Percentiles rank a stretch among this genome's conserved stretches.
These are phyloP conservation scores for Chytriomyces confervae DNA, from an alignment of 192 early-diverging fungal genomes.

Conservation along the genomic window DNA sequence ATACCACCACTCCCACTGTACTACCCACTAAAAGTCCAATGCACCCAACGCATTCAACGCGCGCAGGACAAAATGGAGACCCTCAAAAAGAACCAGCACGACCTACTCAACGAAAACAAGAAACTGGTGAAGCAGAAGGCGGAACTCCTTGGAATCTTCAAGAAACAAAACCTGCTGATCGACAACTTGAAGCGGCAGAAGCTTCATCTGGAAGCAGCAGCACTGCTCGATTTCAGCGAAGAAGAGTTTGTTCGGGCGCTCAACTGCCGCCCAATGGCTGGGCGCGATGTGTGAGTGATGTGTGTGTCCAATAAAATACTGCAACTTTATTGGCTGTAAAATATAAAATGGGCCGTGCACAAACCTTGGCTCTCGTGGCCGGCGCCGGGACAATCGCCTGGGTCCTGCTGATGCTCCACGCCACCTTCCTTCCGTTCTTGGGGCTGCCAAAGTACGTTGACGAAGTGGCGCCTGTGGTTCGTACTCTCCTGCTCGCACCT, in stretches of 20 bases:
- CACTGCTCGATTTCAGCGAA: constrained; percentile 26
- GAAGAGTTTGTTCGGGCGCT: constrained; percentile 29
- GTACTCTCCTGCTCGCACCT: background rate
- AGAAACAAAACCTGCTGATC: constrained; percentile 60
- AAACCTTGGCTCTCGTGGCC: background rate
- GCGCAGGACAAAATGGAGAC: constrained; percentile 47
- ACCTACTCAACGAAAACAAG: constrained; percentile 53
- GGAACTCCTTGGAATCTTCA: constrained; percentile 57
- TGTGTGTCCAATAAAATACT: background rate
- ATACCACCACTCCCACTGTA: no score
- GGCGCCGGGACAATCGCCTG: background rate
- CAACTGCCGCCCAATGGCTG: constrained; percentile 36
- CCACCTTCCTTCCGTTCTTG: constrained; percentile 4
- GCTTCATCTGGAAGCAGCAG: constrained; percentile 40
- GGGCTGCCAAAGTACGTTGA: constrained; percentile 26
- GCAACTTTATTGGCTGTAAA: background rate
- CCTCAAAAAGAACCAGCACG: constrained; percentile 36
- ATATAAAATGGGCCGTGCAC: constrained; percentile 28
- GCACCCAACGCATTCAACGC: background rate
- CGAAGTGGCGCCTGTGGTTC: constrained; percentile 30
- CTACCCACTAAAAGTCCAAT: constrained; percentile 3
- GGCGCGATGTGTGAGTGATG: constrained; percentile 15
- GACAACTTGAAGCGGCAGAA: constrained; percentile 64
- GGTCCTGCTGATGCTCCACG: constrained; percentile 7
- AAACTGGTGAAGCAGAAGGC: constrained; percentile 55